Evolutionary conservation across 176 grass and related monocot species (phyloP).

Genomic region (Metroxylon sagu): DNA sequence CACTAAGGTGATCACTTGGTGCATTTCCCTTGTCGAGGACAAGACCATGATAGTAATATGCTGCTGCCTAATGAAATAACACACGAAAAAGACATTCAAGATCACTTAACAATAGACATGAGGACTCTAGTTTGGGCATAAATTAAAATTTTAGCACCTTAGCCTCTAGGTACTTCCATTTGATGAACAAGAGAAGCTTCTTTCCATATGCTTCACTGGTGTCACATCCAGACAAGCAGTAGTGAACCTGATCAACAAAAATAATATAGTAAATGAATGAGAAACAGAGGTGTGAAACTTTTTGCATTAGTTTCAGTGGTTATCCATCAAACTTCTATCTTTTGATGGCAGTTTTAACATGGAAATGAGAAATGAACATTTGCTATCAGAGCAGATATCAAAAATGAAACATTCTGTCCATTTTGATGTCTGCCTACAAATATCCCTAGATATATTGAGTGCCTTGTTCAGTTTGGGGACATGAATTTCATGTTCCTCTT

Average conservation of each 20-base stretch:
- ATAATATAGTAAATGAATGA: slow-evolving; percentile 9
- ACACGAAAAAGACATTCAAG: slow-evolving; percentile 8
- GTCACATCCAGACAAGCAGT: slow-evolving; percentile 71
- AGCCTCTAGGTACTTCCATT: slow-evolving; percentile 94
- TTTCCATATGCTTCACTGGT: slow-evolving; percentile 65
- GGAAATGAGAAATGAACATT: no score
- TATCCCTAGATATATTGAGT: no score
- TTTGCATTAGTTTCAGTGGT: no score
- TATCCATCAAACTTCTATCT: no score
- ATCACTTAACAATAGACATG: slow-evolving; percentile 1
- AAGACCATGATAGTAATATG: slow-evolving; percentile 86
- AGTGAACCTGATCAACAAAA: slow-evolving; percentile 59
- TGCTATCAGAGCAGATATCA: no score
- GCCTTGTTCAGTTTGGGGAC: no score
- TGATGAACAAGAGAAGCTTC: slow-evolving; percentile 83
- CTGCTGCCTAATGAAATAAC: slow-evolving; percentile 47
- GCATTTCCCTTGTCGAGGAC: slow-evolving; percentile 69
- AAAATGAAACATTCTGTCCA: no score
- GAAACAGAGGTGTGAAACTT: neutral
- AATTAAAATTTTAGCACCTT: slow-evolving; percentile 44
- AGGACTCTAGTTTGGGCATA: no score
- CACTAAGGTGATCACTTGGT: slow-evolving; percentile 51
- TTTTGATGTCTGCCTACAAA: no score
- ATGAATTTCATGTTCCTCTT: no score
- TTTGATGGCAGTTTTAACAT: no score